Conservation (phyloP, 2,329 filamentous ascomycete species). For the Ascochyta clinopodiicola region DNA sequence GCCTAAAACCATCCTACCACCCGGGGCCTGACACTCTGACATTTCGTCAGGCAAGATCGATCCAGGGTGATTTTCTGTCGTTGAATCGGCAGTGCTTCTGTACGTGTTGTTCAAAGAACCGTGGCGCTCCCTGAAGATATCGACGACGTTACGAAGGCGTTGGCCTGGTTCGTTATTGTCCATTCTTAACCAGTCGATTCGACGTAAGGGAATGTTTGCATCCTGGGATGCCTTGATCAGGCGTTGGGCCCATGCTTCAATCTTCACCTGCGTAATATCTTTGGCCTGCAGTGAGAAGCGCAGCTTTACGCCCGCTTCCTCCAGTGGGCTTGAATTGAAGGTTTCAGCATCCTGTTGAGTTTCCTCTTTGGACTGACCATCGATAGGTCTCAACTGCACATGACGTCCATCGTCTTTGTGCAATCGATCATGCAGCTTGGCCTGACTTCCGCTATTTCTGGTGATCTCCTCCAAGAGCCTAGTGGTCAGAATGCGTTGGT, state of each 20-base stretch:
- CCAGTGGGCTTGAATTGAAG: background rate
- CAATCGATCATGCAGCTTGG: conserved; percentile 20
- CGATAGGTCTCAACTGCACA: conserved; percentile 21
- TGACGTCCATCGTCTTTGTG: conserved; percentile 16
- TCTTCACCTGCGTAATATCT: conserved; percentile 8
- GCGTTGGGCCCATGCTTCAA: conserved; percentile 20
- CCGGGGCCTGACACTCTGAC: too few species aligned
- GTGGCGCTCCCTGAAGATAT: too few species aligned
- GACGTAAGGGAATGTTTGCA: conserved; percentile 17
- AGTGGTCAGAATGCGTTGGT: conserved; percentile 10
- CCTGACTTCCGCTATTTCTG: background rate
- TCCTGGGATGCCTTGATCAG: conserved; percentile 14
- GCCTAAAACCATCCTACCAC: too few species aligned
- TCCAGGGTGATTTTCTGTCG: too few species aligned
- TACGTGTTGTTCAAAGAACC: too few species aligned
- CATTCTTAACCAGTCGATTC: conserved; percentile 32
- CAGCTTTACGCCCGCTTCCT: conserved; percentile 18
- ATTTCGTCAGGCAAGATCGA: too few species aligned
- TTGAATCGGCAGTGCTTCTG: too few species aligned
- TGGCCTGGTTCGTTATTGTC: background rate
- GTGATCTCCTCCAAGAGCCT: conserved; percentile 23
- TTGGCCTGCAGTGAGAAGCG: conserved; percentile 11
- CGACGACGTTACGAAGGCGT: background rate
- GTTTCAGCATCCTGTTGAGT: conserved; percentile 3
- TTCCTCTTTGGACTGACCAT: background rate